A percentile compares a stretch with the other conserved stretches of the same genome.
Evolutionary conservation across 257 asterid species (phyloP).

Genomic region (Ajuga chamaepitys): DNA sequence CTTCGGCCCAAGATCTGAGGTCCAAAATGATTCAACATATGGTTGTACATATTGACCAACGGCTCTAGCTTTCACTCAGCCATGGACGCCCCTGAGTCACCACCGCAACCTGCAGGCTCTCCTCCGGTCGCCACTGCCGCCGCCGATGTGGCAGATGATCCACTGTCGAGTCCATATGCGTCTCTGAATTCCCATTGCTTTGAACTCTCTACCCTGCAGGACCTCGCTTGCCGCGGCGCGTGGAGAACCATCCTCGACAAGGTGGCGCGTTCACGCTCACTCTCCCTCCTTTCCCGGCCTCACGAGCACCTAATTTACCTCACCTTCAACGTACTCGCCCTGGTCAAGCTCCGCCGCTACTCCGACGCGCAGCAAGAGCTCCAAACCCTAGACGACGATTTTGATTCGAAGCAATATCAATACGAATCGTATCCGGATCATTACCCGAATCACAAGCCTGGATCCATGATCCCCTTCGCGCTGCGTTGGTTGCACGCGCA

Average conservation of each 20-base stretch:
- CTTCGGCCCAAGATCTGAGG: background rate
- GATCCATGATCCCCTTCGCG: conserved; percentile 88
- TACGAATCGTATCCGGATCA: conserved; percentile 66
- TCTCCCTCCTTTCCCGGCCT: conserved; percentile 65
- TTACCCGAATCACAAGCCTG: conserved; percentile 53
- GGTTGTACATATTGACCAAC: background rate
- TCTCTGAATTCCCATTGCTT: conserved; percentile 73
- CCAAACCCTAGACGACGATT: conserved; percentile 49
- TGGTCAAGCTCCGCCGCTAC: conserved; percentile 83
- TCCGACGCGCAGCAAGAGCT: conserved; percentile 71
- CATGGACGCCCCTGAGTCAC: conserved; percentile 26
- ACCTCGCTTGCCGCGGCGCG: conserved; percentile 89
- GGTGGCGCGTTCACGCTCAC: conserved; percentile 83
- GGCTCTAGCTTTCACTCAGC: conserved; percentile 17
- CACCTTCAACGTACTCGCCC: conserved; percentile 75
- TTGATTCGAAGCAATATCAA: conserved; percentile 46
- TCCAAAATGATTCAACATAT: background rate
- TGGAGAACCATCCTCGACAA: conserved; percentile 89
- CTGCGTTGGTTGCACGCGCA: conserved; percentile 88
- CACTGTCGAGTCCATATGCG: conserved; percentile 46
- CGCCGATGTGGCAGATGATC: conserved; percentile 30
- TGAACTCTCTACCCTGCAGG: conserved; percentile 68
- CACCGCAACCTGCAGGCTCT: conserved; percentile 18
- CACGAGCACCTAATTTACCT: conserved; percentile 86
- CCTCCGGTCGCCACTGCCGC: conserved; percentile 14